These are phyloP conservation scores for Nakazawaea siamensis DNA, from an alignment of 805 yeast genomes.

Conservation along the genomic window DNA sequence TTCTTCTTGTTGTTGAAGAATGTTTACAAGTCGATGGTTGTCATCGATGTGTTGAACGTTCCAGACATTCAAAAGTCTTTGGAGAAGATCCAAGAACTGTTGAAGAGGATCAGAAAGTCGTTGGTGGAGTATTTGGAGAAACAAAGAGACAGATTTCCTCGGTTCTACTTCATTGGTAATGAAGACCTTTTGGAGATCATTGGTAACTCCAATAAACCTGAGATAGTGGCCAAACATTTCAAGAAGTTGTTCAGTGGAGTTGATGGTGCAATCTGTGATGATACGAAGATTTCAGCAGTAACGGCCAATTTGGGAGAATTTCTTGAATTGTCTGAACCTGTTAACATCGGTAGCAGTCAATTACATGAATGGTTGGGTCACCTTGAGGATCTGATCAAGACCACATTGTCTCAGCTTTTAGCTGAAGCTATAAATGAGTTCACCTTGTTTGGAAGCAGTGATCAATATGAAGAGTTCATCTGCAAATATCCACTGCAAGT, in stretches of 20 bases:
- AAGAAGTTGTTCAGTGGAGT: conserved; percentile 69
- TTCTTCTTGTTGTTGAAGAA: conserved; percentile 42
- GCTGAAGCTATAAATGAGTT: conserved; percentile 23
- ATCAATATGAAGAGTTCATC: conserved; percentile 22
- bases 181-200: conserved; percentile 81
- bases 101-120: conserved; percentile 52
- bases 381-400: conserved; percentile 46
- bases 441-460: conserved; percentile 10
- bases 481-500: conserved; percentile 47
- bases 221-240: conserved; percentile 47
- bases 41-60: conserved; percentile 46
- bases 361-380: conserved; percentile 55
- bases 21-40: conserved; percentile 38
- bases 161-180: conserved; percentile 85
- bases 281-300: conserved; percentile 28
- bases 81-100: conserved; percentile 43
- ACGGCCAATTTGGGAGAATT: conserved; percentile 61
- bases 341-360: conserved; percentile 34
- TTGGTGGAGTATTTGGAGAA: conserved; percentile 71
- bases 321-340: conserved; percentile 31
- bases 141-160: conserved; percentile 69
- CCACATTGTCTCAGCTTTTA: conserved; percentile 33
- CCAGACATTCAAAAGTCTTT: conserved; percentile 40
- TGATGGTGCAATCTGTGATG: conserved; percentile 28
- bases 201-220: conserved; percentile 49